Percentiles rank a stretch among this genome's conserved stretches.
Conservation (phyloP, 208 protist genomes). For the Leishmania braziliensis region DNA sequence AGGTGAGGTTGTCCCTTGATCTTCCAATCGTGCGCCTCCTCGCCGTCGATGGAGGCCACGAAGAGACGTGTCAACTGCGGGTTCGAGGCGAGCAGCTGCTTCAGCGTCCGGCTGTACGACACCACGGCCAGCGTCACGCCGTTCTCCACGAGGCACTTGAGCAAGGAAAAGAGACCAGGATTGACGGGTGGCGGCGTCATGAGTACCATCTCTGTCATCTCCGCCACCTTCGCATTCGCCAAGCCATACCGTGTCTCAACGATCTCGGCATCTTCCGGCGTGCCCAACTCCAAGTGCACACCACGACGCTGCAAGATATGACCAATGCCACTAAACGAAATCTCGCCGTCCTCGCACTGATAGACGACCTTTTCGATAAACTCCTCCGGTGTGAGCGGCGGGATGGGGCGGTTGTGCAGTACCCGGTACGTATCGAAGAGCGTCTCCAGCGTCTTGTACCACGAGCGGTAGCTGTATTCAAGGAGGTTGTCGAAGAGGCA, state of each 20-base stretch:
- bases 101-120: slow-evolving; percentile 80
- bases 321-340: slow-evolving; percentile 88
- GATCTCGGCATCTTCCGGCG: slow-evolving; percentile 87
- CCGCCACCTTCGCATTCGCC: slow-evolving; percentile 88
- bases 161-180: slow-evolving; percentile 48
- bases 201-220: slow-evolving; percentile 80
- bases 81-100: slow-evolving; percentile 57
- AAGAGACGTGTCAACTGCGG: slow-evolving; percentile 67
- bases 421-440: slow-evolving; percentile 87
- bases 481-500: slow-evolving; percentile 85
- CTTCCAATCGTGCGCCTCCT: slow-evolving; percentile 79
- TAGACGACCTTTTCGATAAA: slow-evolving; percentile 88
- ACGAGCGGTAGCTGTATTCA: slow-evolving; percentile 86
- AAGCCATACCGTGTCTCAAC: slow-evolving; percentile 90
- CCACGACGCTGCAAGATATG: slow-evolving; percentile 73
- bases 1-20: slow-evolving; percentile 83
- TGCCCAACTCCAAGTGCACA: slow-evolving; percentile 81
- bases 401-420: slow-evolving; percentile 76
- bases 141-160: slow-evolving; percentile 58
- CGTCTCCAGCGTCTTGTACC: slow-evolving; percentile 82
- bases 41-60: slow-evolving; percentile 82
- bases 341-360: slow-evolving; percentile 70
- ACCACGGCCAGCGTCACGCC: slow-evolving; percentile 78
- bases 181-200: slow-evolving; percentile 58
- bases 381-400: slow-evolving; percentile 78